Conservation (phyloP, 148 eudicot species). For the Persicaria maculosa region DNA sequence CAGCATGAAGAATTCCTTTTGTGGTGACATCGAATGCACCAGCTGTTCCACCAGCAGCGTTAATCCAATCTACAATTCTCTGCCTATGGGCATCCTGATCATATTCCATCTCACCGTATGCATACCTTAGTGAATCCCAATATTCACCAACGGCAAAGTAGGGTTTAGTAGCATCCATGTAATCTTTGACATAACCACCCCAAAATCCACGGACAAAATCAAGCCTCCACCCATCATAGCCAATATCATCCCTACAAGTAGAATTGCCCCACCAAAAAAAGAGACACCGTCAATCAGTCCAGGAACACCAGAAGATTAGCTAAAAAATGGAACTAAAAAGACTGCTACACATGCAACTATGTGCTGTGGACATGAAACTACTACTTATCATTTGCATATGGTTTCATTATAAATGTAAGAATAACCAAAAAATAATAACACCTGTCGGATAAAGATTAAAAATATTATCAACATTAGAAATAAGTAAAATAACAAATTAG, state of each 20-base stretch:
- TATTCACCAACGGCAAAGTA: conserved; percentile 94
- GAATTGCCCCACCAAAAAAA: conserved; percentile 10
- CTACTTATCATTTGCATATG: neutral
- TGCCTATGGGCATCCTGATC: conserved; percentile 96
- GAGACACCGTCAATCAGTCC: neutral
- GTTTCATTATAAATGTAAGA: neutral
- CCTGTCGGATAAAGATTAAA: no score
- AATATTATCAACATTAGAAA: no score
- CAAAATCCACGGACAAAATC: conserved; percentile 98
- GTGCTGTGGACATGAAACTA: neutral
- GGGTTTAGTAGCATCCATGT: conserved; percentile 71
- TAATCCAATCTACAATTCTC: conserved; percentile 95
- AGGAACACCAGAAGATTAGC: neutral
- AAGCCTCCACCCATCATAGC: conserved; percentile 99
- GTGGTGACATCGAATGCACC: conserved; percentile 99
- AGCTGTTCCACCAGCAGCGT: conserved; percentile 79
- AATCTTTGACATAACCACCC: conserved; percentile 99
- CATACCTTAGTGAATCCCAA: conserved; percentile 96
- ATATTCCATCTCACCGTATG: conserved; percentile 87
- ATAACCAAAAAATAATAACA: no score
- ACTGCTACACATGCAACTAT: neutral
- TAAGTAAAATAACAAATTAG: no score
- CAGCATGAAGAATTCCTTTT: conserved; percentile 95
- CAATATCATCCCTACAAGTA: conserved; percentile 76
- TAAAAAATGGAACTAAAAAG: neutral